Conservation (phyloP, 768 basidiomycete genomes). For the Nevesoporus exiguus region DNA sequence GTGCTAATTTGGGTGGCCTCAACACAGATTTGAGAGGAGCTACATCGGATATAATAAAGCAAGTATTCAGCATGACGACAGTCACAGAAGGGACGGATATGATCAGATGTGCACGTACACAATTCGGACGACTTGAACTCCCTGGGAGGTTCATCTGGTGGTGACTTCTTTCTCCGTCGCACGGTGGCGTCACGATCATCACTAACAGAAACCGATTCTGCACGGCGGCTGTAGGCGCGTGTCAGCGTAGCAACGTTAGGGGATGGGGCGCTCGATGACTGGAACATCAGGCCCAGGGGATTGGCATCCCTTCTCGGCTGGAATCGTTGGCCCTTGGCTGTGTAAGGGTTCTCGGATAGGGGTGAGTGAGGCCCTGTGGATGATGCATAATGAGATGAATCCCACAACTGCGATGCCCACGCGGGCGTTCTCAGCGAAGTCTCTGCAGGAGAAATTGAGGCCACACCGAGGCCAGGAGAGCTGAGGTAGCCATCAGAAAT, state of each 20-base stretch:
- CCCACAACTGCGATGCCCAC: conserved; percentile 70
- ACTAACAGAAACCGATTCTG: conserved; percentile 58
- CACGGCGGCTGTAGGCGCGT: conserved; percentile 62
- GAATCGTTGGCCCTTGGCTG: conserved; percentile 38
- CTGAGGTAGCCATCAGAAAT: conserved; percentile 46
- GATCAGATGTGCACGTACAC: conserved; percentile 41
- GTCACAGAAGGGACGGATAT: conserved; percentile 28
- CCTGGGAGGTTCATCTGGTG: conserved; percentile 30
- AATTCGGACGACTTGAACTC: conserved; percentile 45
- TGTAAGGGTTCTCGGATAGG: conserved; percentile 39
- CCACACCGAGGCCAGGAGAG: conserved; percentile 41
- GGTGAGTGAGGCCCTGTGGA: conserved; percentile 49
- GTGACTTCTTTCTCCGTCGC: conserved; percentile 49
- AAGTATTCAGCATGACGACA: conserved; percentile 29
- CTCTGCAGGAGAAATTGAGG: conserved; percentile 61
- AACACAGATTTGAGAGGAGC: conserved; percentile 73
- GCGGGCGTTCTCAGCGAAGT: conserved; percentile 54
- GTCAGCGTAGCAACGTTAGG: conserved; percentile 46
- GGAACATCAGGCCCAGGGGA: conserved; percentile 57
- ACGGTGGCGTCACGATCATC: conserved; percentile 76
- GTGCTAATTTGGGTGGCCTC: conserved; percentile 86
- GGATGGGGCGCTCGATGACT: conserved; percentile 70
- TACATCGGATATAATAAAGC: conserved; percentile 34
- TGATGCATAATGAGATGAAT: conserved; percentile 43
- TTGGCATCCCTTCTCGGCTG: conserved; percentile 39